Evolutionary conservation across 2,329 filamentous ascomycete species (phyloP).

Genomic region (Aschersonia sp.): DNA sequence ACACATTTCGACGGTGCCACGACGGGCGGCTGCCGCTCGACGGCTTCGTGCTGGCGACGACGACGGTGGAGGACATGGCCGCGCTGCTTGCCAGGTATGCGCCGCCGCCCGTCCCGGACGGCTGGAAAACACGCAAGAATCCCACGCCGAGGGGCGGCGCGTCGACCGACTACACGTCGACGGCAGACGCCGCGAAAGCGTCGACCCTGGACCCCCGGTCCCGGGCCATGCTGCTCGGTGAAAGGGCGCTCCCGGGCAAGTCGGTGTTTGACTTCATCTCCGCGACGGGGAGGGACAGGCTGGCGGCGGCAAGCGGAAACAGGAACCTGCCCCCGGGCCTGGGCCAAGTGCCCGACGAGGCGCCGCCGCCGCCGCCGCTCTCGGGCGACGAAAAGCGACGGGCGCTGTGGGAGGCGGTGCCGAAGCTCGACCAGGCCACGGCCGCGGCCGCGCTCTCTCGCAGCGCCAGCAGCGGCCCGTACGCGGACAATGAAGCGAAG

Average conservation of each 20-base stretch:
- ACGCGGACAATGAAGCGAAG: conserved; percentile 69
- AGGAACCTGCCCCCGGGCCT: conserved; percentile 61
- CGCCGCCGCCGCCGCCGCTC: conserved; percentile 24
- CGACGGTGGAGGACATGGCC: conserved; percentile 24
- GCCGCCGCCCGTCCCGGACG: conserved; percentile 53
- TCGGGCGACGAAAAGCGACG: conserved; percentile 49
- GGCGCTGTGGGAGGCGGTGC: conserved; percentile 43
- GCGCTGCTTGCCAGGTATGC: conserved; percentile 29
- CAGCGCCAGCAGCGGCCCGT: conserved; percentile 50
- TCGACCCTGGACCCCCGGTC: conserved; percentile 63
- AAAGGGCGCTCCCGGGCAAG: conserved; percentile 66
- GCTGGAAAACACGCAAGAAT: conserved; percentile 54
- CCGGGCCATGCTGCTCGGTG: conserved; percentile 68
- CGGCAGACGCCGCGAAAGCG: conserved; percentile 62
- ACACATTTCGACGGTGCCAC: conserved; percentile 47
- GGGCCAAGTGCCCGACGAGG: conserved; percentile 57
- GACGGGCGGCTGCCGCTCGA: conserved; percentile 69
- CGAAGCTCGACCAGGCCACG: conserved; percentile 49
- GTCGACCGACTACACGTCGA: conserved; percentile 39
- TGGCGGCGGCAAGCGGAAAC: conserved; percentile 64
- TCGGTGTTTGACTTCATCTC: conserved; percentile 92
- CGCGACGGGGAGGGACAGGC: conserved; percentile 57
- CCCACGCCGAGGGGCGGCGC: conserved; percentile 1
- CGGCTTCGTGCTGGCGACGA: conserved; percentile 60
- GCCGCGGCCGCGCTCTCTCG: conserved; percentile 55